phyloP scores from a whole-genome alignment of 176 grass and related monocot species.

The Triticum dicoccoides region DNA sequence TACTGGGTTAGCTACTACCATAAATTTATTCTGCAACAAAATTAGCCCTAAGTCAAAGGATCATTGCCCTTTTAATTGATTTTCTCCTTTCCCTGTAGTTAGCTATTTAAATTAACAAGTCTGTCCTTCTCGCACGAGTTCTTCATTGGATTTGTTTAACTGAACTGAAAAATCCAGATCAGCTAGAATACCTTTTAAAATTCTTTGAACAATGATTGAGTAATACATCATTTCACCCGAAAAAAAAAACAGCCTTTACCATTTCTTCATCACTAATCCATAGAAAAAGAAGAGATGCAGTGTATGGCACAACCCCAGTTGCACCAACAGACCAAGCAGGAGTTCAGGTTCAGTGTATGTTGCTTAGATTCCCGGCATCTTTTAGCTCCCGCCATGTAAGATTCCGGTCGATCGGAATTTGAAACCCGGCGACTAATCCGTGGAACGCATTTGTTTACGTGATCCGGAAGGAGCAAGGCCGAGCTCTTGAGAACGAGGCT shows the following conservation, averaged over 20 bases:
- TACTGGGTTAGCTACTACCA: too few relatives aligned
- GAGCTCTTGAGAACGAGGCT: background rate
- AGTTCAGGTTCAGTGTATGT: background rate
- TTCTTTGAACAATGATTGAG: background rate
- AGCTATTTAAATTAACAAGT: background rate
- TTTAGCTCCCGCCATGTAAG: background rate
- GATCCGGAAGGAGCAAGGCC: background rate
- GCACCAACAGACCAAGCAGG: background rate
- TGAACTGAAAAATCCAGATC: background rate
- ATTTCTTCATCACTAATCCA: background rate
- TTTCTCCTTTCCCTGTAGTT: too few relatives aligned
- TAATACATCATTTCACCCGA: too few relatives aligned
- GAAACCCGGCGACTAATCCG: background rate
- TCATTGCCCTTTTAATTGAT: too few relatives aligned
- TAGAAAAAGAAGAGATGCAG: background rate
- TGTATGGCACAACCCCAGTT: background rate
- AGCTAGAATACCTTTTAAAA: background rate
- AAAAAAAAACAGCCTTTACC: background rate
- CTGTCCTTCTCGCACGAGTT: background rate
- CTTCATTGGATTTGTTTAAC: background rate
- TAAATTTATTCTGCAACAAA: too few relatives aligned
- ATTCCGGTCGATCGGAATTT: background rate
- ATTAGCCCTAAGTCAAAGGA: too few relatives aligned
- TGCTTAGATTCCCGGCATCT: background rate
- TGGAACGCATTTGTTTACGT: background rate